Base-by-base conservation (phyloP, 176 grass and related monocot species). In the Triticum dicoccoides region DNA sequence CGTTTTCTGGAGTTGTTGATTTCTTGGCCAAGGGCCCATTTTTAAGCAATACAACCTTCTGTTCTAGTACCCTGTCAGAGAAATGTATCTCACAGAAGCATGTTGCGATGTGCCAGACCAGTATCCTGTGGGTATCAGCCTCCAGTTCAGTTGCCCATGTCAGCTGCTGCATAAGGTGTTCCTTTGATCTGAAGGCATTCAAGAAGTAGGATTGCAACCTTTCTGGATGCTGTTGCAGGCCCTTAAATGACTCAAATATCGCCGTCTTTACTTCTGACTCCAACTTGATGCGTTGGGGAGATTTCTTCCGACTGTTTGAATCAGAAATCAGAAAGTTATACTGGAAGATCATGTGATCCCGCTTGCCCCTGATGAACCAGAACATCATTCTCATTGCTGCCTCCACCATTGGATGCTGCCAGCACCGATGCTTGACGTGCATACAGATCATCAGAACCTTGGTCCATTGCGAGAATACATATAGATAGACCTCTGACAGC, bases 71-170 rank as follows among this genome's bases (percentile, higher is more conserved):
- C 33, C 68, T 3, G 2, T n/a, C 25, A 6, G 62, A 51, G 15
- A 79, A 7, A 3, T 86, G 0, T 4, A 86, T 63, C 66, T 86
- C 52, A 0, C 77, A 80, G 35, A 80, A 52, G 54, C 77, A 35
- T 3, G 85, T 86, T 0, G 85, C 85, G 1, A 86, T 73, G 8
- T 86, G 85, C 85, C 77, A 86, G 0, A 80, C 77, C 6, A 86
- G 38, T 33, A 86, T 86, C 11, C 7, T 86, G 20, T 86, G 85
- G 0, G 85, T 86, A 18, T 86, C 75, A 29, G 49, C 76, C 63
- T 86, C 15, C 0, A 79, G 33, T 0, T 58, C 3, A 25, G 9
- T 1, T 10, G 47, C 63, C 45, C 21, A 56, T 15, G 2, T 0
- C 0, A 81, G 41, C 13, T 44, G n/a, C 12, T 65, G 8, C 56